Conservation (phyloP, 495 filamentous ascomycete genomes). For the Penicillium verhagenii region DNA sequence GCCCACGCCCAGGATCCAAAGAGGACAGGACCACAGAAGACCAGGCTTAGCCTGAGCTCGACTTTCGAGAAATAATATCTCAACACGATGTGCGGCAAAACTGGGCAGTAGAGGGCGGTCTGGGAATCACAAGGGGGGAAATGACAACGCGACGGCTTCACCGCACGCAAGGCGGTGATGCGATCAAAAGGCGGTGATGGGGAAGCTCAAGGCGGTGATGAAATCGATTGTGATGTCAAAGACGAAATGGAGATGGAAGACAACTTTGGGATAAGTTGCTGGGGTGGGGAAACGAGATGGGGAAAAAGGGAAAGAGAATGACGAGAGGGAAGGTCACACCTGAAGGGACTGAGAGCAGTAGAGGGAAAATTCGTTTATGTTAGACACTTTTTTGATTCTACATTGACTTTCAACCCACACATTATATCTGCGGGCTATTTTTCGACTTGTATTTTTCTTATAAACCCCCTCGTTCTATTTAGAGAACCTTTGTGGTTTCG, state of each 20-base stretch:
- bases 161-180: slow-evolving; percentile 51
- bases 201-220: slow-evolving; percentile 39
- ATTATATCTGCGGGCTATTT: neutral
- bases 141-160: slow-evolving; percentile 34
- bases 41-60: slow-evolving; percentile 8
- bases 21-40: neutral
- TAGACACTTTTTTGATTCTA: neutral
- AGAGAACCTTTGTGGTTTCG: no score
- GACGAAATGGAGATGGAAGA: no score
- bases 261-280: neutral
- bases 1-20: neutral
- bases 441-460: neutral
- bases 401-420: neutral
- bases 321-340: neutral
- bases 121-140: slow-evolving; percentile 28
- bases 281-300: neutral
- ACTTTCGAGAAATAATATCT: slow-evolving; percentile 8
- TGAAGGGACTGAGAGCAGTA: no score
- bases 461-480: no score
- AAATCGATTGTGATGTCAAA: slow-evolving; percentile 3
- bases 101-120: slow-evolving; percentile 43
- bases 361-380: neutral
- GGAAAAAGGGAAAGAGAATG: neutral
- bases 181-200: slow-evolving; percentile 36
- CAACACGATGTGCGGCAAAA: slow-evolving; percentile 37